Percentiles rank a stretch among this genome's conserved stretches.
phyloP scores from a whole-genome alignment of 208 protist genomes.

The Acanthamoeba royreba region DNA sequence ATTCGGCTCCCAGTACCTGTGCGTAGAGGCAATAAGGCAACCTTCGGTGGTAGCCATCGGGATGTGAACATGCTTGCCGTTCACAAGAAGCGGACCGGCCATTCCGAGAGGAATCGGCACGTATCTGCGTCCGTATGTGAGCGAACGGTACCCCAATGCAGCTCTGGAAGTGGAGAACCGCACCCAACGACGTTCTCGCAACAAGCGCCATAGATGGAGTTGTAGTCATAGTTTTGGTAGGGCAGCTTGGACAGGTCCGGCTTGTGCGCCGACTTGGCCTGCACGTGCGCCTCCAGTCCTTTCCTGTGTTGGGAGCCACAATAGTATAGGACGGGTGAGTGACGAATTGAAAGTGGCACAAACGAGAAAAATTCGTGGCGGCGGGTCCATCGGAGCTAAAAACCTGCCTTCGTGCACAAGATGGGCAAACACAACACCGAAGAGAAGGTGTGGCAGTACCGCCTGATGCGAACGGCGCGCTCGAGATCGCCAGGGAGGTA shows the following conservation, averaged over 20 bases:
- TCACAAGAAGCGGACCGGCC: constrained; percentile 91
- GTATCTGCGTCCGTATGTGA: constrained; percentile 70
- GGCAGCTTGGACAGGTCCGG: constrained; percentile 77
- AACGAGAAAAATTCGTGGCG: background rate
- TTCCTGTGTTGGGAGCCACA: background rate
- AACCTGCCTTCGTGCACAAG: background rate
- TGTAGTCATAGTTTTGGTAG: constrained; percentile 88
- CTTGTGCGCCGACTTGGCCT: background rate
- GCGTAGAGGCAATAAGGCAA: constrained; percentile 93
- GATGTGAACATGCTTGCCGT: constrained; percentile 86
- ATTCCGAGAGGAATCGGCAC: constrained; percentile 94
- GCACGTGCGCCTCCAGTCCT: background rate
- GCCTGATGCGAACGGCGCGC: constrained; percentile 46
- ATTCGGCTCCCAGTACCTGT: constrained; percentile 52
- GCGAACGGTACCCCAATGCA: background rate
- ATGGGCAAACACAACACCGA: background rate
- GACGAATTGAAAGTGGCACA: too few species aligned
- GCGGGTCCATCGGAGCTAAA: background rate
- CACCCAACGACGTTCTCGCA: constrained; percentile 94
- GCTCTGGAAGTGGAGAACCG: background rate
- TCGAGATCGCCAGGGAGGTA: constrained; percentile 27
- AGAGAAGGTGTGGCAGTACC: background rate
- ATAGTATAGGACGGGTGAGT: background rate
- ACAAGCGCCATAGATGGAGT: constrained; percentile 88
- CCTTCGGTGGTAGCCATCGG: constrained; percentile 98